Evolutionary conservation across 371 early-diverging fungal species (phyloP).

Genomic region (Mucor sp.): DNA sequence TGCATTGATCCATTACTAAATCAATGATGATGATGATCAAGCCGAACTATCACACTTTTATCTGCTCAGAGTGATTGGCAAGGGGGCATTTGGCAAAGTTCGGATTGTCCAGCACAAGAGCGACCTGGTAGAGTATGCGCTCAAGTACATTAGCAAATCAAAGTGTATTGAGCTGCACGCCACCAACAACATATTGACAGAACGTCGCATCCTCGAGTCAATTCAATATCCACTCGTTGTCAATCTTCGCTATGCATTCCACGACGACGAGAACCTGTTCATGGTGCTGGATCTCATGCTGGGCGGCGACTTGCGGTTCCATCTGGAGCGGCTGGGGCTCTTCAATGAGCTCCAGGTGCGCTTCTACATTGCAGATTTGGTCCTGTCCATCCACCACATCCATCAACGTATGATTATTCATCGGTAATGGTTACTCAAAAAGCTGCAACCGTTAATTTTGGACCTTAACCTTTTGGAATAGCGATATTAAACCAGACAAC

Average conservation of each 20-base stretch:
- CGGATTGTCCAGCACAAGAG: constrained; percentile 87
- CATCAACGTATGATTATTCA: constrained; percentile 67
- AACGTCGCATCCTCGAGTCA: constrained; percentile 56
- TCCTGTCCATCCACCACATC: constrained; percentile 67
- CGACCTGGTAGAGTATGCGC: constrained; percentile 55
- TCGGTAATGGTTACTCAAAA: constrained; percentile 14
- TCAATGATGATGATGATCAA: constrained; percentile 68
- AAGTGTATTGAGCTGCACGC: constrained; percentile 61
- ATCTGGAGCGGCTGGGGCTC: constrained; percentile 64
- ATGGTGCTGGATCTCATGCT: constrained; percentile 83
- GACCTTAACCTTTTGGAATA: constrained; percentile 9
- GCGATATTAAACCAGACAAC: constrained; percentile 81
- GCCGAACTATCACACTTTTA: constrained; percentile 67
- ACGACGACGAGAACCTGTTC: constrained; percentile 80
- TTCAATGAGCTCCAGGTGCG: constrained; percentile 74
- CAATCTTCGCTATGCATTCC: constrained; percentile 80
- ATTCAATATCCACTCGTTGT: constrained; percentile 57
- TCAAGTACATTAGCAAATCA: constrained; percentile 66
- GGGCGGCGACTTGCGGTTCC: constrained; percentile 89
- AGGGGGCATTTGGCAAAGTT: constrained; percentile 81
- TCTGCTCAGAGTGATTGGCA: constrained; percentile 69
- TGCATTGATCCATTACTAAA: constrained; percentile 71
- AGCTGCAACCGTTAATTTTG: constrained; percentile 13
- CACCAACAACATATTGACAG: constrained; percentile 57
- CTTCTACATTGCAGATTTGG: constrained; percentile 81